Evolutionary conservation across 495 filamentous ascomycete genomes (phyloP), one percentile per base, ranked within the genome.

Genomic region (Podospora pseudoanserina): DNA sequence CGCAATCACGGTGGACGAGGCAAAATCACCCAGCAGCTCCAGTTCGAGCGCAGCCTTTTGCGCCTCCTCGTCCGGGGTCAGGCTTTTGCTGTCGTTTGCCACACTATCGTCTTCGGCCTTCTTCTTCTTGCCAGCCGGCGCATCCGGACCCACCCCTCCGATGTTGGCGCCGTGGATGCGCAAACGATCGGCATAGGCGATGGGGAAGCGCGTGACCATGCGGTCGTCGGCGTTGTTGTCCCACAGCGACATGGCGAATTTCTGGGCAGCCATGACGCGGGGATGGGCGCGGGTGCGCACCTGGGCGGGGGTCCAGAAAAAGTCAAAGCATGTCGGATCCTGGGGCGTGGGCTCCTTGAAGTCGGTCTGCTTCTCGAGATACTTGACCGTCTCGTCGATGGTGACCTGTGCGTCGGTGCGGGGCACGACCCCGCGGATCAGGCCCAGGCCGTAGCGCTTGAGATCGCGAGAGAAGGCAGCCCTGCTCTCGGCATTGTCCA

Each of bases 261-360:
- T 82, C 77, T 96, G 92, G 0, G 92, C 84, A 63, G 83, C 80
- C 23, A 96, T 81, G 70, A 96, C 77, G 70, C 90, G 88, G 20
- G 91, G 86, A 73, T 97, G 89, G 0, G 89, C 86, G 55, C 93
- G 87, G 30, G 93, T 92, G 68, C 88, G 86, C 55, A 92, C 84
- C 78, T 97, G 93, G 2, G 89, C 84, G 7, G 90, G 91, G 2
- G 91, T 90, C 94, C 94, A 97, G 83, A 96, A 97, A 54, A 97
- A 86, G 79, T 97, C 93, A 78, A 91, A 97, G 16, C 96, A 94
- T 27, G 92, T 90, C 0, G 94, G 94, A 73, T 81, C 72, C 70
- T 83, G 71, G 61, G 84, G 76, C 66, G 82, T 75, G 62, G 77
- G 86, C 75, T 87, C 78, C 67, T 84, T 81, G 68, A 84, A 81